Evolutionary conservation across 257 asterid species (phyloP).

Genomic region (Phtheirospermum japonicum): DNA sequence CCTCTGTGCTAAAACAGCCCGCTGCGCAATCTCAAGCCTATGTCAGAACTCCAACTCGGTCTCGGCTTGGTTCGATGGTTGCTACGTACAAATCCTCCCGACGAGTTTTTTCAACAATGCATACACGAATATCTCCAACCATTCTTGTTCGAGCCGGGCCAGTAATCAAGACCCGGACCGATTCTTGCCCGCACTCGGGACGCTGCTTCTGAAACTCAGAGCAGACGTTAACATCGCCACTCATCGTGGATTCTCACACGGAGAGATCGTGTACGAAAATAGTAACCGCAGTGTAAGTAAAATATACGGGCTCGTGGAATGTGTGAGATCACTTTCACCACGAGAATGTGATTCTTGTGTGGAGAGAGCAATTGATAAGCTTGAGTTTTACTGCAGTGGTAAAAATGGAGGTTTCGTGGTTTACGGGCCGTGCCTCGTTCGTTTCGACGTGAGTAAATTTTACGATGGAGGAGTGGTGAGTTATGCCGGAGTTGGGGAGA

Average conservation of each 20-base stretch:
- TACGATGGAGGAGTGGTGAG: slow-evolving; percentile 19
- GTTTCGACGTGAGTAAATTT: slow-evolving; percentile 22
- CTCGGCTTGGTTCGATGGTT: slow-evolving; percentile 30
- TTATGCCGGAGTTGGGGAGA: background rate
- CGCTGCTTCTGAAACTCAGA: slow-evolving; percentile 23
- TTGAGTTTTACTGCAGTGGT: slow-evolving; percentile 22
- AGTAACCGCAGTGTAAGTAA: background rate
- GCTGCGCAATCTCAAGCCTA: slow-evolving; percentile 9
- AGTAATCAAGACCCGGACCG: slow-evolving; percentile 5
- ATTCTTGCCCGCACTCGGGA: slow-evolving; percentile 8
- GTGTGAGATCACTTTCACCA: slow-evolving; percentile 23
- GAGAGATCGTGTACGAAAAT: background rate
- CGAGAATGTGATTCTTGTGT: slow-evolving; percentile 25
- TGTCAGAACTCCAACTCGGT: slow-evolving; percentile 14
- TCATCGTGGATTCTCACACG: slow-evolving; percentile 26
- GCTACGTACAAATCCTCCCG: slow-evolving; percentile 23
- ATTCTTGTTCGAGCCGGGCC: slow-evolving; percentile 23
- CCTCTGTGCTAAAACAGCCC: slow-evolving; percentile 15
- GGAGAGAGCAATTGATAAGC: background rate
- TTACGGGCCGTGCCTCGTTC: slow-evolving; percentile 19
- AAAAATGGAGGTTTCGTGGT: slow-evolving; percentile 17
- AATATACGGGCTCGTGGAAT: slow-evolving; percentile 26
- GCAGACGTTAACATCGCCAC: slow-evolving; percentile 16
- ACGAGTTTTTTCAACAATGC: background rate
- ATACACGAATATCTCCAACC: slow-evolving; percentile 4